Percentiles rank a stretch among this genome's conserved stretches.
These are phyloP conservation scores for Drechmeria coniospora DNA, from an alignment of 2,329 filamentous ascomycete genomes.

Conservation along the genomic window DNA sequence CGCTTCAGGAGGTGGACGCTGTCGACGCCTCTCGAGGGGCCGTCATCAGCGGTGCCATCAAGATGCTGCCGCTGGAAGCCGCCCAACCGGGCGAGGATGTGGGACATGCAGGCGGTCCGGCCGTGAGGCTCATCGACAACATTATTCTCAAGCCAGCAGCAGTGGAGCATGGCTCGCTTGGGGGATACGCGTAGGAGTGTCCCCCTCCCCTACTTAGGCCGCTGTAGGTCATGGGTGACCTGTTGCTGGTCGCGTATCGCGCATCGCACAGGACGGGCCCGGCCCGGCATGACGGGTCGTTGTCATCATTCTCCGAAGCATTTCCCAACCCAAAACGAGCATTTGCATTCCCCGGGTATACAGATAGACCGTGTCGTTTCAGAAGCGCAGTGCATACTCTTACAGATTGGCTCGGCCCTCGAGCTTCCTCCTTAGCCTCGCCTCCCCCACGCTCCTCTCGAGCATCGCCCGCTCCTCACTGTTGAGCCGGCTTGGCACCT, in stretches of 20 bases:
- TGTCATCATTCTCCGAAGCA: no score
- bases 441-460: conserved; percentile 27
- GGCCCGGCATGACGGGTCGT: no score
- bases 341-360: conserved; percentile 1
- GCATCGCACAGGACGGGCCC: no score
- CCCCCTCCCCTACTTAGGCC: no score
- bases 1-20: conserved; percentile 59
- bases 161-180: no score
- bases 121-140: conserved; percentile 88
- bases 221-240: no score
- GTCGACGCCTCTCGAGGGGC: conserved; percentile 60
- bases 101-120: conserved; percentile 54
- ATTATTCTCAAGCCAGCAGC: conserved; percentile 49
- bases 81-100: conserved; percentile 56
- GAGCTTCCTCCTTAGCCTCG: conserved; percentile 31
- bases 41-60: conserved; percentile 79
- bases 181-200: no score
- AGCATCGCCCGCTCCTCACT: conserved; percentile 33
- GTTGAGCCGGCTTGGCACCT: conserved; percentile 27
- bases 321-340: no score
- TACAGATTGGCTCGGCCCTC: conserved; percentile 36
- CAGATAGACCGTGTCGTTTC: background rate
- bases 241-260: no score
- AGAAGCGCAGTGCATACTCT: conserved; percentile 1
- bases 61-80: conserved; percentile 70